A percentile compares a stretch with the other conserved stretches of the same genome.
These are phyloP conservation scores for Nicotiana rustica DNA, from an alignment of 305 asterid genomes.

Conservation along the genomic window DNA sequence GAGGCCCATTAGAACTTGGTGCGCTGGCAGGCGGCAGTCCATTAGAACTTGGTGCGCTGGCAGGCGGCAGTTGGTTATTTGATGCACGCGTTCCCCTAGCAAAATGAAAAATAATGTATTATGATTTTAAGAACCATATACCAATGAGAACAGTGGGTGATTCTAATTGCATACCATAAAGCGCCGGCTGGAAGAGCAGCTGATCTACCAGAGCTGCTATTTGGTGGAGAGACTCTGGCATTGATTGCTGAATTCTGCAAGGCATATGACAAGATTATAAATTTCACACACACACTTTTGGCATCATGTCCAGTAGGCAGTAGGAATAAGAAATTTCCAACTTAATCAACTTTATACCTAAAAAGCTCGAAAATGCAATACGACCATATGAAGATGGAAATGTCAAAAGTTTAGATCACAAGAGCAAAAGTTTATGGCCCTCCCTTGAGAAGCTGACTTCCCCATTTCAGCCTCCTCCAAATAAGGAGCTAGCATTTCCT, in stretches of 20 bases:
- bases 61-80: slow-evolving; percentile 53
- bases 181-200: slow-evolving; percentile 94
- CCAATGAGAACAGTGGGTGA: slow-evolving; percentile 22
- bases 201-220: slow-evolving; percentile 87
- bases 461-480: slow-evolving; percentile 13
- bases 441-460: slow-evolving; percentile 9
- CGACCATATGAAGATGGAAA: not conserved
- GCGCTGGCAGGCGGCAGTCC: slow-evolving; percentile 53
- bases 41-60: slow-evolving; percentile 52
- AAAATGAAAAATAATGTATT: slow-evolving; percentile 24
- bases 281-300: not conserved
- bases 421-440: not conserved
- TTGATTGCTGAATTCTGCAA: slow-evolving; percentile 57
- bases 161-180: slow-evolving; percentile 66
- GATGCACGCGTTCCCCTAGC: slow-evolving; percentile 84
- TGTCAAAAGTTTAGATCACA: not conserved
- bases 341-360: slow-evolving; percentile 5
- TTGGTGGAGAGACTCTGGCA: slow-evolving; percentile 82
- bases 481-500: not conserved
- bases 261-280: slow-evolving; percentile 23
- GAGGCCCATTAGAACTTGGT: slow-evolving; percentile 55
- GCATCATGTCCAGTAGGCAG: slow-evolving; percentile 1
- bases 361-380: slow-evolving; percentile 7
- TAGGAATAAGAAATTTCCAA: too few species aligned
- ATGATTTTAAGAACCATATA: slow-evolving; percentile 29